Conservation (phyloP, 805 yeast species). For the Candida sphagnicola region DNA sequence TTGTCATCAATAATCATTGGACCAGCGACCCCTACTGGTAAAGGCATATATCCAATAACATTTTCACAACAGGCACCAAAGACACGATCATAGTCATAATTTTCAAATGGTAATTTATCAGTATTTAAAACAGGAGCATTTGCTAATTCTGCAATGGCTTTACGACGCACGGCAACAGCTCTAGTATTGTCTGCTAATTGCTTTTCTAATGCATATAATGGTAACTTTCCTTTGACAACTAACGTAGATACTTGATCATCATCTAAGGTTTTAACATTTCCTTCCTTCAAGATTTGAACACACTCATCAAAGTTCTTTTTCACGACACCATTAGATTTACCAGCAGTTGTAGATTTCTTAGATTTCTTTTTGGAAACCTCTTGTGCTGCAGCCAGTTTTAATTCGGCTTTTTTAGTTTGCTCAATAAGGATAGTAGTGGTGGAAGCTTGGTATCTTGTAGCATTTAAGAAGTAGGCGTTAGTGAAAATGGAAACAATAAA, state of each 20-base stretch:
- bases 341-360: slow-evolving; percentile 2
- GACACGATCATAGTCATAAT: slow-evolving; percentile 92
- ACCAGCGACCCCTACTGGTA: slow-evolving; percentile 98
- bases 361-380: background rate
- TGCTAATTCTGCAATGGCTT: slow-evolving; percentile 81
- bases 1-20: slow-evolving; percentile 89
- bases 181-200: slow-evolving; percentile 84
- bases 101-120: slow-evolving; percentile 68
- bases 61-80: slow-evolving; percentile 99
- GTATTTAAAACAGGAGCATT: slow-evolving; percentile 75
- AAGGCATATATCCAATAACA: slow-evolving; percentile 93
- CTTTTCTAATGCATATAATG: slow-evolving; percentile 91
- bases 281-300: slow-evolving; percentile 59
- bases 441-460: slow-evolving; percentile 64
- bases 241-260: slow-evolving; percentile 73
- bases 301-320: slow-evolving; percentile 57
- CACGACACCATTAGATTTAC: slow-evolving; percentile 13
- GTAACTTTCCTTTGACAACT: slow-evolving; percentile 73
- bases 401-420: slow-evolving; percentile 12
- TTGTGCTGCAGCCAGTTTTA: slow-evolving; percentile 4
- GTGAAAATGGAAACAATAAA: slow-evolving; percentile 73
- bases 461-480: slow-evolving; percentile 82
- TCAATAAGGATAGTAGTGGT: slow-evolving; percentile 39
- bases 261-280: slow-evolving; percentile 59
- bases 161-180: slow-evolving; percentile 91